A percentile compares a stretch with the other conserved stretches of the same genome.
Conservation (phyloP, 2,329 filamentous ascomycete species). For the Penicillium sp. region DNA sequence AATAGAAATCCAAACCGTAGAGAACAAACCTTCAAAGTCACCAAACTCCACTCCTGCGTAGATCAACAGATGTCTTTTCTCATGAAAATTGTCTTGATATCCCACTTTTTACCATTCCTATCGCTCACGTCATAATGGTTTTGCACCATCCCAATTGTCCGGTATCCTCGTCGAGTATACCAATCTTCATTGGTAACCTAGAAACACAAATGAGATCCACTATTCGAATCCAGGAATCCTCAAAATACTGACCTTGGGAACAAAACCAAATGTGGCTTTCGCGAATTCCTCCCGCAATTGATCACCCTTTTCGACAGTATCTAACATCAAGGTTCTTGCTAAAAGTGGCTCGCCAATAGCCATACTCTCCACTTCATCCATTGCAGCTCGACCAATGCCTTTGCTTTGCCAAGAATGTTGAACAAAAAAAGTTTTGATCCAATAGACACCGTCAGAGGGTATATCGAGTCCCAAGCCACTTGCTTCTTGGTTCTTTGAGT, state of each 20-base stretch:
- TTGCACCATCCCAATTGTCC: constrained; percentile 16
- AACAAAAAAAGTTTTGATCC: constrained; percentile 27
- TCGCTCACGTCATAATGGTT: constrained; percentile 21
- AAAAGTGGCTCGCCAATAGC: constrained; percentile 18
- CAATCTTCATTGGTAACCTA: constrained; percentile 25
- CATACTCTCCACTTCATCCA: constrained; percentile 27
- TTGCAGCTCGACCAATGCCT: constrained; percentile 24
- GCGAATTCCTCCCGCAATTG: constrained; percentile 23
- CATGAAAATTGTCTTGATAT: constrained; percentile 26
- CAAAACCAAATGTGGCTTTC: constrained; percentile 4
- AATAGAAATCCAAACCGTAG: background rate
- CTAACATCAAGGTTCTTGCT: constrained; percentile 24
- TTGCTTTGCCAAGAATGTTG: constrained; percentile 15
- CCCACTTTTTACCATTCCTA: constrained; percentile 18
- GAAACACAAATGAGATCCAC: background rate
- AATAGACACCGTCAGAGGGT: constrained; percentile 16
- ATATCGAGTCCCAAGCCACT: constrained; percentile 12
- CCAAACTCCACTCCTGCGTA: too few relatives aligned
- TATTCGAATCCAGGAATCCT: background rate
- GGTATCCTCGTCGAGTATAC: constrained; percentile 27
- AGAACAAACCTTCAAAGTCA: background rate
- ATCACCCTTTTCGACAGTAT: constrained; percentile 22
- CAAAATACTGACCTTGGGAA: constrained; percentile 20
- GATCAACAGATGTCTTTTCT: constrained; percentile 21
- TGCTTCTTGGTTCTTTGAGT: constrained; percentile 18